phyloP scores from a whole-genome alignment of 208 protist species.

The Trypanosoma mega region DNA sequence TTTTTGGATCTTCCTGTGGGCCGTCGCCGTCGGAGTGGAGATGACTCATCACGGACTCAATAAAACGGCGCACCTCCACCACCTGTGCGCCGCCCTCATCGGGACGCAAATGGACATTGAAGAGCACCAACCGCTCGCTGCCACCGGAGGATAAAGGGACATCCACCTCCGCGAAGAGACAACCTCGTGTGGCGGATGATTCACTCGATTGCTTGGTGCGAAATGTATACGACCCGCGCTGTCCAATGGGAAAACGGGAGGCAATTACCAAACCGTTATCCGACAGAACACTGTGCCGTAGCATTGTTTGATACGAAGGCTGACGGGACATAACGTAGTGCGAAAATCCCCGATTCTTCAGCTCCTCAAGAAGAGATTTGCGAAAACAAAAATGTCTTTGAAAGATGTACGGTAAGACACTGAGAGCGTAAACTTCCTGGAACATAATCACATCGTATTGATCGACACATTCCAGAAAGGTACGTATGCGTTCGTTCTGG shows the following conservation, averaged over 20 bases:
- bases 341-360: constrained; percentile 69
- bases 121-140: constrained; percentile 56
- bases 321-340: constrained; percentile 86
- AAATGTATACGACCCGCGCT: constrained; percentile 84
- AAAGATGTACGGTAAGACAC: constrained; percentile 70
- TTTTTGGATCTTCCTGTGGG: constrained; percentile 5
- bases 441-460: constrained; percentile 83
- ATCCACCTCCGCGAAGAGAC: constrained; percentile 82
- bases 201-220: constrained; percentile 43
- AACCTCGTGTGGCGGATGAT: constrained; percentile 56
- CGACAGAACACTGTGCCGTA: constrained; percentile 67
- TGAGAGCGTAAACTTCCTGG: constrained; percentile 86
- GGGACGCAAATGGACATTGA: constrained; percentile 83
- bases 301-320: constrained; percentile 82
- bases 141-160: constrained; percentile 41
- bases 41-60: constrained; percentile 64
- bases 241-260: constrained; percentile 80
- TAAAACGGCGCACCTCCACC: constrained; percentile 67
- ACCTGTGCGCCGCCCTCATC: constrained; percentile 69
- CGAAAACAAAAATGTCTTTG: constrained; percentile 78
- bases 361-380: constrained; percentile 67
- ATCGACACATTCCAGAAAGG: constrained; percentile 66
- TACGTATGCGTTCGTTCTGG: constrained; percentile 80
- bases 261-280: constrained; percentile 89
- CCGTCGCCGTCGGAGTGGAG: constrained; percentile 30